phyloP scores from a whole-genome alignment of 148 eudicot species.

The Camellia granthamiana region DNA sequence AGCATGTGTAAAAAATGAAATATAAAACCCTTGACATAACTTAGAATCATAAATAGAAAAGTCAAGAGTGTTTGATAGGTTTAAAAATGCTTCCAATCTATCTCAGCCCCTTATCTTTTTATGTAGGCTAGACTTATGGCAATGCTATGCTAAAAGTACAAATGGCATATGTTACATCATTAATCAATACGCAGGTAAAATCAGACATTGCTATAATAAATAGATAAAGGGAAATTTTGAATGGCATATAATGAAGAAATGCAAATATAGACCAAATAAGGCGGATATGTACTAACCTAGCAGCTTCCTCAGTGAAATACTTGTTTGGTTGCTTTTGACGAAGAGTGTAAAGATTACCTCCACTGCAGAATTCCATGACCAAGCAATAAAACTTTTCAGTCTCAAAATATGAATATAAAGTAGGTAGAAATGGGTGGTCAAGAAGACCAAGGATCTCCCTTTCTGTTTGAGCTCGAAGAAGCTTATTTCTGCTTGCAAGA shows the following conservation, averaged over 20 bases:
- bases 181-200: conserved; percentile 12
- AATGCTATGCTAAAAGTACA: background rate
- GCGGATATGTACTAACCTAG: conserved; percentile 43
- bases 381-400: conserved; percentile 84
- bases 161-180: background rate
- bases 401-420: conserved; percentile 75
- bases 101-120: background rate
- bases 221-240: background rate
- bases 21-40: background rate
- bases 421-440: conserved; percentile 89
- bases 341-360: conserved; percentile 87
- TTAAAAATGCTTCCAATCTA: background rate
- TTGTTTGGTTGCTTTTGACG: conserved; percentile 85
- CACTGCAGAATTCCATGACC: conserved; percentile 95
- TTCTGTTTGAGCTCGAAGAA: conserved; percentile 79
- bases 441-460: conserved; percentile 86
- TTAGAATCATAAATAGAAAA: background rate
- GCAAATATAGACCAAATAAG: background rate
- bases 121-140: background rate
- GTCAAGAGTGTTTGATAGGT: background rate
- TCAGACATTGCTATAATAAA: background rate
- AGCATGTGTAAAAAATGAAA: background rate
- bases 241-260: background rate
- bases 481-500: conserved; percentile 73
- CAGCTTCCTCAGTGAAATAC: conserved; percentile 82